phyloP scores from a whole-genome alignment of 257 asterid species.

The Solanum chiquidenum region DNA sequence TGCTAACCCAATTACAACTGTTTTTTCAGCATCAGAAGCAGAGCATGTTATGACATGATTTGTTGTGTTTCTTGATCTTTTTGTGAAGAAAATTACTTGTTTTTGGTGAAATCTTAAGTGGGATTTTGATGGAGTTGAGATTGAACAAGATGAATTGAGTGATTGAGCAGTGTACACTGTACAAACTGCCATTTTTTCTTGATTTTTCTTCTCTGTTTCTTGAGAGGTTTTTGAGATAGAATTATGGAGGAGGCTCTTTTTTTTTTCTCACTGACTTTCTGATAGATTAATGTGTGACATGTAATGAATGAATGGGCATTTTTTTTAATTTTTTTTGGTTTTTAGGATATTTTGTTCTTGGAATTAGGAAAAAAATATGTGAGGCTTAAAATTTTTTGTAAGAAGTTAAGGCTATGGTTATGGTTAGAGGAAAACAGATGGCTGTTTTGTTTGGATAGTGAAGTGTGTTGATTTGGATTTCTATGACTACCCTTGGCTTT shows the following conservation, averaged over 20 bases:
- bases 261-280: neutral
- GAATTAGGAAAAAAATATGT: neutral
- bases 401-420: conserved; percentile 23
- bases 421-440: conserved; percentile 22
- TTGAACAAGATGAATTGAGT: conserved; percentile 54
- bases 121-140: conserved; percentile 62
- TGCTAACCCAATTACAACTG: conserved; percentile 76
- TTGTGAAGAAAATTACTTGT: conserved; percentile 35
- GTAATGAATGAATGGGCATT: conserved; percentile 2
- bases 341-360: neutral
- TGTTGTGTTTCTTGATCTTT: neutral
- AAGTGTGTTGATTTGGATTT: neutral
- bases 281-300: conserved; percentile 7
- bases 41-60: conserved; percentile 43
- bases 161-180: conserved; percentile 64
- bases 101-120: conserved; percentile 55
- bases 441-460: conserved; percentile 20
- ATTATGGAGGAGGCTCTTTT: neutral
- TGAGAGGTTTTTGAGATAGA: neutral
- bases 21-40: conserved; percentile 21
- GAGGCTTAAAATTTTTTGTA: conserved; percentile 16
- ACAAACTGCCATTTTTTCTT: conserved; percentile 58
- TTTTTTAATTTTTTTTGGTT: neutral
- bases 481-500: conserved; percentile 6
- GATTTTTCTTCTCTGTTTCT: conserved; percentile 1